These are phyloP conservation scores for Nannizziopsis barbatae DNA, from an alignment of 2,329 filamentous ascomycete species.

Conservation along the genomic window DNA sequence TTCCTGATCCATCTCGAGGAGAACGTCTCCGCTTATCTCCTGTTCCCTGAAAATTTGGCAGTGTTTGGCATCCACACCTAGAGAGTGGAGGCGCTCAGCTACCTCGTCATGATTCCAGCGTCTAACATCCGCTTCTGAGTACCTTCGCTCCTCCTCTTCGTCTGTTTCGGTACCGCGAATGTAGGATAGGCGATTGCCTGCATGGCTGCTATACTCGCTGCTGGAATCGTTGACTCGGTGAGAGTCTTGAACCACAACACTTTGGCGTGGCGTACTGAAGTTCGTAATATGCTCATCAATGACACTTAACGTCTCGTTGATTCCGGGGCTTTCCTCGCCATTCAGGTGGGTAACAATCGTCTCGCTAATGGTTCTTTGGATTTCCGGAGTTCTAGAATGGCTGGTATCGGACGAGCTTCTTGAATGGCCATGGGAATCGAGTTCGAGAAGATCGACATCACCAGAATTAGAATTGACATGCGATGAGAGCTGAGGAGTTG, in stretches of 20 bases:
- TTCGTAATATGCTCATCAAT: slow-evolving; percentile 96
- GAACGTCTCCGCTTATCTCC: slow-evolving; percentile 86
- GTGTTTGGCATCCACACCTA: slow-evolving; percentile 76
- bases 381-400: slow-evolving; percentile 25
- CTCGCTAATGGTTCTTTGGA: slow-evolving; percentile 37
- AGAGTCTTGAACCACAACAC: slow-evolving; percentile 38
- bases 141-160: slow-evolving; percentile 64
- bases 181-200: slow-evolving; percentile 71
- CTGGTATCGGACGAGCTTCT: background rate
- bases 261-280: slow-evolving; percentile 53
- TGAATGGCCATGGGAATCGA: slow-evolving; percentile 13
- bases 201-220: slow-evolving; percentile 76
- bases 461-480: slow-evolving; percentile 28
- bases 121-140: slow-evolving; percentile 63
- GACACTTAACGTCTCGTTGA: slow-evolving; percentile 89
- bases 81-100: slow-evolving; percentile 74
- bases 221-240: slow-evolving; percentile 63
- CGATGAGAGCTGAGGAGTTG: slow-evolving; percentile 33
- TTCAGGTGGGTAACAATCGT: slow-evolving; percentile 41
- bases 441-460: slow-evolving; percentile 20
- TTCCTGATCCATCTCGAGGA: slow-evolving; percentile 89
- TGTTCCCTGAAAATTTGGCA: slow-evolving; percentile 93
- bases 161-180: slow-evolving; percentile 83
- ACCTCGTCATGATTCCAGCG: slow-evolving; percentile 72
- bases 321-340: slow-evolving; percentile 59